Percentiles rank a stretch among this genome's conserved stretches.
phyloP scores from a whole-genome alignment of 345 rosid genomes.

The Citrus mangshanensis region DNA sequence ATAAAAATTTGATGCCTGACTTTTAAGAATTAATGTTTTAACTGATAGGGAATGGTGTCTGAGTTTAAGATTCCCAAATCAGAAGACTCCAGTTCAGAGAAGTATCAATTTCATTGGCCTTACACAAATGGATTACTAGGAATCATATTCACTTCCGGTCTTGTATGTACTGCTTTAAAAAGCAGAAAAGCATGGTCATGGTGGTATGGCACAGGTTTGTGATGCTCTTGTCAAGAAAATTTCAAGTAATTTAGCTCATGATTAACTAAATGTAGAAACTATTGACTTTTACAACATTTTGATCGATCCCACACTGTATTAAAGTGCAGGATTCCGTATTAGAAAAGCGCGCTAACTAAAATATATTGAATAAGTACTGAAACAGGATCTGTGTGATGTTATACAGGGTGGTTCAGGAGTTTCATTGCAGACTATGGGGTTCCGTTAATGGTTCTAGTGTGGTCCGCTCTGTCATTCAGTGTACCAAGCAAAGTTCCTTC shows the following conservation, averaged over 20 bases:
- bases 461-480: conserved; percentile 65
- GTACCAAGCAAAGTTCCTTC: conserved; percentile 50
- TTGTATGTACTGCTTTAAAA: conserved; percentile 60
- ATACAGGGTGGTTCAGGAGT: conserved; percentile 52
- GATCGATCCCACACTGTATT: no score
- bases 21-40: not conserved
- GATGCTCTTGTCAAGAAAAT: not conserved
- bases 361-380: not conserved
- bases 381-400: not conserved
- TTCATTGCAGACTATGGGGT: conserved; percentile 85
- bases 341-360: no score
- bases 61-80: conserved; percentile 54
- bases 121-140: conserved; percentile 74
- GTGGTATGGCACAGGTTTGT: conserved; percentile 64
- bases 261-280: no score
- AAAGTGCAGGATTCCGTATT: no score
- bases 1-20: not conserved
- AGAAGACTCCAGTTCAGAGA: conserved; percentile 38
- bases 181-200: conserved; percentile 78
- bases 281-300: no score
- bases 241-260: not conserved
- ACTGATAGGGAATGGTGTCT: conserved; percentile 58
- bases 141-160: conserved; percentile 63
- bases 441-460: conserved; percentile 73
- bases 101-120: conserved; percentile 62